phyloP scores from a whole-genome alignment of 108 stramenopile species.

The Pseudonitzschia delicatissima region DNA sequence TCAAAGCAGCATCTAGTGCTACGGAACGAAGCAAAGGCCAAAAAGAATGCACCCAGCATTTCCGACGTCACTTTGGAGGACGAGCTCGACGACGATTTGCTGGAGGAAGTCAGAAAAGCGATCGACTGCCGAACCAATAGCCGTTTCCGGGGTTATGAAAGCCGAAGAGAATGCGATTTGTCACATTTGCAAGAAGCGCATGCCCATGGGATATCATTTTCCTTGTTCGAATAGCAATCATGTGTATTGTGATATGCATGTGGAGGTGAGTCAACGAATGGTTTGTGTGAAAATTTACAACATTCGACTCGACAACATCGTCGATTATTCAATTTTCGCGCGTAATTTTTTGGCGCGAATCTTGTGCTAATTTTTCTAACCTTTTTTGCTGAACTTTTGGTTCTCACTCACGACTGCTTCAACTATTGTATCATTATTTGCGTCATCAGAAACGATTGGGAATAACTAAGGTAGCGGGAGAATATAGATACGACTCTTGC shows the following conservation, averaged over 20 bases:
- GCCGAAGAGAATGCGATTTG: slow-evolving; percentile 45
- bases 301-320: too few species aligned
- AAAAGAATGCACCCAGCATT: too few species aligned
- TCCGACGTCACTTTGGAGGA: background rate
- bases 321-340: background rate
- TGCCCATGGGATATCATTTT: slow-evolving; percentile 28
- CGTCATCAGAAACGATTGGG: slow-evolving; percentile 17
- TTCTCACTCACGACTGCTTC: too few species aligned
- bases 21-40: too few species aligned
- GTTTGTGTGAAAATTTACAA: background rate
- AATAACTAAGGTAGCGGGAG: background rate
- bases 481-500: slow-evolving; percentile 21
- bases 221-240: slow-evolving; percentile 46
- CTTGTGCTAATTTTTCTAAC: background rate
- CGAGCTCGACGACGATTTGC: slow-evolving; percentile 5
- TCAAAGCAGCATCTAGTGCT: background rate
- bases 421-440: background rate
- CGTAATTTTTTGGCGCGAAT: background rate
- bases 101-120: slow-evolving; percentile 32
- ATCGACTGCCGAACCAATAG: too few species aligned
- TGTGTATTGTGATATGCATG: slow-evolving; percentile 54
- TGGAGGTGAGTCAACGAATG: slow-evolving; percentile 33
- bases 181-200: slow-evolving; percentile 64
- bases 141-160: slow-evolving; percentile 12
- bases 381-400: background rate